Evolutionary conservation across 768 basidiomycete genomes (phyloP), one percentile per base, ranked within the genome.

Genomic region (Tephrocybe sp.): DNA sequence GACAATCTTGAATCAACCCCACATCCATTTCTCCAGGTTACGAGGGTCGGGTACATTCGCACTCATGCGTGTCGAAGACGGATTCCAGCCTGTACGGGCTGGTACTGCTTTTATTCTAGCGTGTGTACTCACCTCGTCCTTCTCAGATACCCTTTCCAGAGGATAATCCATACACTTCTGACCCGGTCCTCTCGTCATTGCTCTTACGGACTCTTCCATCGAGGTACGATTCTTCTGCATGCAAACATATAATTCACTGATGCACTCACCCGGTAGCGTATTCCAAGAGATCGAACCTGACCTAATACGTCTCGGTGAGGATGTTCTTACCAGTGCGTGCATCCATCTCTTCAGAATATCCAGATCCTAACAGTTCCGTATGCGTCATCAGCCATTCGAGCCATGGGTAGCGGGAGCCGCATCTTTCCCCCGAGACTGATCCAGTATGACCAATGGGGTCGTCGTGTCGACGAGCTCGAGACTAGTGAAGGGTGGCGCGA

Each of bases 371-470:
- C n/a, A n/a, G n/a, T n/a, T n/a, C n/a, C n/a, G n/a, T n/a, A n/a
- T n/a, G n/a, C 40, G 19, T 9, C 36, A 40, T 18, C 46, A 88
- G 86, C 65, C n/a, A 70, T 87, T 40, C 79, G 83, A 18, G 65
- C 69, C 1, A 61, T 87, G 39, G 73, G 71, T n/a, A 61, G 63
- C n/a, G 69, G 69, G 27, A 61, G 57, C 21, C 74, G 72, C 18
- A 69, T 76, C 1, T 60, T 64, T 2, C 77, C 77, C 16, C 83
- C 85, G 0, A 69, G 63, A 9, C 63, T 91, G 18, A 73, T 72
- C 0, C 89, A 90, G 63, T 91, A 88, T 59, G 74, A 89, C 57
- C 82, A 88, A 54, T 90, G 82, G 83, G 88, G 88, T 0, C 78
- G 82, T 10, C 63, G 75, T 19, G 67, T 88, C 7, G 88, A 91